Conservation (phyloP, 2,329 filamentous ascomycete species). For the Hymenoscyphus scutula region DNA sequence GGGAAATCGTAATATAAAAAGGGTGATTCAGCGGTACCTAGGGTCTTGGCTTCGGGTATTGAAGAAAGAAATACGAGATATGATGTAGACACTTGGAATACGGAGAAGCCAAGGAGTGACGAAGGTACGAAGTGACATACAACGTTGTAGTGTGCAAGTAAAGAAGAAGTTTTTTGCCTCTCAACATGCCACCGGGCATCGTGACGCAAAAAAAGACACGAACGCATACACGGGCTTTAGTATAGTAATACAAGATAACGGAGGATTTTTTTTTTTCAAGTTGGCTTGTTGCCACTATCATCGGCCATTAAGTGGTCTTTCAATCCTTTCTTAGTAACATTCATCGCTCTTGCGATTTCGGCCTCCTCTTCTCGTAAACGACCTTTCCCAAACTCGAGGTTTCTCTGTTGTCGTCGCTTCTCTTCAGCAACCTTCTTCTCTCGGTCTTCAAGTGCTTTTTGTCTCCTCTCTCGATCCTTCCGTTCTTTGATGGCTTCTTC, state of each 20-base stretch:
- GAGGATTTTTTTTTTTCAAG: slow-evolving; percentile 6
- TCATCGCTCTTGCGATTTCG: slow-evolving; percentile 67
- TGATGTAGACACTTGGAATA: too few relatives aligned
- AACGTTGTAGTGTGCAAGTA: too few relatives aligned
- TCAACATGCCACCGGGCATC: neutral
- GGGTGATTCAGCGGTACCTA: too few relatives aligned
- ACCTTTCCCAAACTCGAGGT: slow-evolving; percentile 59
- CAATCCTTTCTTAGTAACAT: slow-evolving; percentile 63
- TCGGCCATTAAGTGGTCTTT: slow-evolving; percentile 53
- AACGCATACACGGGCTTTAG: neutral
- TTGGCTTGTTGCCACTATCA: slow-evolving; percentile 13
- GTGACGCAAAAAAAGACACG: neutral
- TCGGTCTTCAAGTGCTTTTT: slow-evolving; percentile 64
- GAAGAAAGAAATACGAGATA: too few relatives aligned
- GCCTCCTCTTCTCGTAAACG: slow-evolving; percentile 63
- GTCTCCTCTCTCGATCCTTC: slow-evolving; percentile 56
- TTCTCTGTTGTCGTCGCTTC: slow-evolving; percentile 57
- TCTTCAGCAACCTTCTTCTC: slow-evolving; percentile 62
- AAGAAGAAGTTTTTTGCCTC: too few relatives aligned
- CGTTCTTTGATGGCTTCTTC: slow-evolving; percentile 50
- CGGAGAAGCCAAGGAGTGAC: too few relatives aligned
- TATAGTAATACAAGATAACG: neutral
- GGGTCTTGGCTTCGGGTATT: too few relatives aligned
- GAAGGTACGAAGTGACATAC: too few relatives aligned
- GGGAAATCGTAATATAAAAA: too few relatives aligned